phyloP scores from a whole-genome alignment of 352 stramenopile genomes.

The Pythium guiyangense region DNA sequence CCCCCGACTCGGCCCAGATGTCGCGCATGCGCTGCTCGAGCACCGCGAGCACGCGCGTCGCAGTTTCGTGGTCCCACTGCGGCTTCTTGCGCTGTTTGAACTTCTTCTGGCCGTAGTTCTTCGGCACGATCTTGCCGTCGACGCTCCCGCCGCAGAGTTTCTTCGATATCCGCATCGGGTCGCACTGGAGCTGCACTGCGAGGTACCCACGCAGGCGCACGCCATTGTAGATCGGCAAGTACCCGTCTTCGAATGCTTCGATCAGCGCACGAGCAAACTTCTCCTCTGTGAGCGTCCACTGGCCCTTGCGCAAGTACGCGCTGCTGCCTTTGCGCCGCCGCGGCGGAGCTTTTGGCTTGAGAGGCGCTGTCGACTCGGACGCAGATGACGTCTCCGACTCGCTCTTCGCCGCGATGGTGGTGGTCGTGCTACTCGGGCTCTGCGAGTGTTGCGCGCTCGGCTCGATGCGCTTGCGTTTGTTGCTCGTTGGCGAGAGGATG shows the following conservation, averaged over 20 bases:
- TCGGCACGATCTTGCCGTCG: constrained; percentile 61
- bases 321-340: constrained; percentile 49
- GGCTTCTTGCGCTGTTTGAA: constrained; percentile 67
- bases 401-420: too few relatives aligned
- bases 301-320: constrained; percentile 68
- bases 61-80: constrained; percentile 47
- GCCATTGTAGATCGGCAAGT: constrained; percentile 67
- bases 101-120: constrained; percentile 80
- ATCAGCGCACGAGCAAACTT: constrained; percentile 51
- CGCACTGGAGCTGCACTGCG: constrained; percentile 70
- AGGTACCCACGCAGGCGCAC: constrained; percentile 72
- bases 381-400: too few relatives aligned
- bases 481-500: constrained; percentile 10
- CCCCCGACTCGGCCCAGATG: constrained; percentile 52
- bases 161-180: constrained; percentile 81
- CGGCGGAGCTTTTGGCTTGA: constrained; percentile 1
- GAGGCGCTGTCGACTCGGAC: too few relatives aligned
- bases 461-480: constrained; percentile 13
- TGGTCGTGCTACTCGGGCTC: not conserved
- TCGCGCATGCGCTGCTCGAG: constrained; percentile 49
- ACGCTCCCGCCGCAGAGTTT: constrained; percentile 71
- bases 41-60: constrained; percentile 27
- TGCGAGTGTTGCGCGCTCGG: not conserved
- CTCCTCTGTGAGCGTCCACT: constrained; percentile 73
- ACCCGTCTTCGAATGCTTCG: constrained; percentile 68